Conservation (phyloP, 2,329 filamentous ascomycete species). For the Fusarium penzigii region DNA sequence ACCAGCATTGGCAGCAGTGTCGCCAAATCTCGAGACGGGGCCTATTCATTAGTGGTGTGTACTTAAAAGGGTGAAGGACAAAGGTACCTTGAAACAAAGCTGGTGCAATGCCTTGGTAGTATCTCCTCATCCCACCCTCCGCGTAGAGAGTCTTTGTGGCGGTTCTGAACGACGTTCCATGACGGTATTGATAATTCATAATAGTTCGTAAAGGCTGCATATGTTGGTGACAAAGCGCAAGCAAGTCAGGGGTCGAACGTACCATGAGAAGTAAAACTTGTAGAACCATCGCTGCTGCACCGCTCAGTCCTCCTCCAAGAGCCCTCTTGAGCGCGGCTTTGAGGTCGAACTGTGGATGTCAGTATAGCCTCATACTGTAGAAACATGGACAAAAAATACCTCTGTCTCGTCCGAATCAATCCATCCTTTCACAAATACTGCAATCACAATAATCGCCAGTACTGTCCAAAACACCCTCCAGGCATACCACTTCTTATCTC, state of each 20-base stretch:
- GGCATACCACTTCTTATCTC: conserved; percentile 7
- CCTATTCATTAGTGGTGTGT: conserved; percentile 28
- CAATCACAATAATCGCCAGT: conserved; percentile 32
- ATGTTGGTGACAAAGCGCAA: background rate
- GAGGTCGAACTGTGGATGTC: conserved; percentile 43
- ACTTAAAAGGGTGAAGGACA: rapidly evolving
- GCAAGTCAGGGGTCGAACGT: background rate
- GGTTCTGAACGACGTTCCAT: conserved; percentile 42
- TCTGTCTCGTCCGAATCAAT: conserved; percentile 35
- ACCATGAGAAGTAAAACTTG: conserved; percentile 51
- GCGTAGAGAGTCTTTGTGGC: conserved; percentile 43
- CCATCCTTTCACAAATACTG: conserved; percentile 47
- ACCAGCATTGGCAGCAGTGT: conserved; percentile 51
- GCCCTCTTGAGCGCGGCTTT: conserved; percentile 45
- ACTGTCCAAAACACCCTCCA: conserved; percentile 42
- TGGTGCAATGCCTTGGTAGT: conserved; percentile 47
- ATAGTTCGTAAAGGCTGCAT: conserved; percentile 47
- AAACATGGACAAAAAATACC: background rate
- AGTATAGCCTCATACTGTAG: rapidly evolving
- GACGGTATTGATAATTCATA: conserved; percentile 54
- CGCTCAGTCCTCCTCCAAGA: conserved; percentile 47
- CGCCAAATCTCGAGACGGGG: conserved; percentile 47
- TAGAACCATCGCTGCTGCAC: conserved; percentile 49
- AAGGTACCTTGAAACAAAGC: conserved; percentile 46
- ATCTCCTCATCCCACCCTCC: conserved; percentile 43